Evolutionary conservation across 768 basidiomycete species (phyloP).

Genomic region (Phlebiopsis flavidoalba): DNA sequence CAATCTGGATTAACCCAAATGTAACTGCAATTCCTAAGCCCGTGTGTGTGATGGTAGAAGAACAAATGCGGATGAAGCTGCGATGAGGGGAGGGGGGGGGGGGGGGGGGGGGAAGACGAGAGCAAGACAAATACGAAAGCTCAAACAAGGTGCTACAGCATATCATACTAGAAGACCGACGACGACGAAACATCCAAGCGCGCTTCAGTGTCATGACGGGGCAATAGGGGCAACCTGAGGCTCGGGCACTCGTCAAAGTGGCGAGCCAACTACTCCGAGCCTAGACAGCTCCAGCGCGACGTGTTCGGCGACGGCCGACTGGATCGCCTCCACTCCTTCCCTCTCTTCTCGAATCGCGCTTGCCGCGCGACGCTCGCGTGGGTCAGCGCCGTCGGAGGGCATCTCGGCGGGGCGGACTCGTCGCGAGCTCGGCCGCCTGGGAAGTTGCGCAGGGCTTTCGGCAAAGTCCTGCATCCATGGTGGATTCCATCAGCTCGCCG

Average conservation of each 20-base stretch:
- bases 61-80: neutral
- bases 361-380: conserved; percentile 49
- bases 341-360: conserved; percentile 51
- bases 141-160: conserved; percentile 3
- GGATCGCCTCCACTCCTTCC: conserved; percentile 53
- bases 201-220: neutral
- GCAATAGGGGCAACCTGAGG: neutral
- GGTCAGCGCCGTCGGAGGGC: conserved; percentile 45
- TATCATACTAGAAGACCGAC: neutral
- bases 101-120: no score
- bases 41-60: neutral
- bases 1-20: neutral
- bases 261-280: conserved; percentile 1
- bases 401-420: conserved; percentile 40
- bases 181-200: neutral
- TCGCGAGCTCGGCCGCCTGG: conserved; percentile 56
- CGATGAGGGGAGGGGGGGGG: no score
- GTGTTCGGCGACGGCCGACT: conserved; percentile 46
- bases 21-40: neutral
- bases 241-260: neutral
- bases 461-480: conserved; percentile 86
- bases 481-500: conserved; percentile 71
- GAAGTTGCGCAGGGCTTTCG: conserved; percentile 41
- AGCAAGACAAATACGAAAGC: conserved; percentile 1
- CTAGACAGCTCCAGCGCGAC: conserved; percentile 31